phyloP scores from a whole-genome alignment of 1,139 yeast species.

The Geotrichum restrictum region DNA sequence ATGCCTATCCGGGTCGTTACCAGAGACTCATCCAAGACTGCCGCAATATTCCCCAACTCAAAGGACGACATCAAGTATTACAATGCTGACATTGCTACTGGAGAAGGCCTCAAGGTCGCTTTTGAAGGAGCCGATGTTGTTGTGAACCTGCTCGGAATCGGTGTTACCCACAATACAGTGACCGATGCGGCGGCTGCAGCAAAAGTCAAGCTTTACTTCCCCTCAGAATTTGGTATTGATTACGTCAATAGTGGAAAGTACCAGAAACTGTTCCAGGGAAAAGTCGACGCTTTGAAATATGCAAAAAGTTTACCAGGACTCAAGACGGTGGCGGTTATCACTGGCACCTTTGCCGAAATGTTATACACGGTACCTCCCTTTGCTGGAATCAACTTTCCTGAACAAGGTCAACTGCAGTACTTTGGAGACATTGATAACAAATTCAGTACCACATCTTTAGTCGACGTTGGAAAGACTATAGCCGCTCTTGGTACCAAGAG shows the following conservation, averaged over 20 bases:
- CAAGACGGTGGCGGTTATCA: constrained; percentile 50
- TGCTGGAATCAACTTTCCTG: constrained; percentile 37
- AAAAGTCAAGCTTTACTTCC: constrained; percentile 51
- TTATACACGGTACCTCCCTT: constrained; percentile 27
- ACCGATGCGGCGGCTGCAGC: constrained; percentile 43
- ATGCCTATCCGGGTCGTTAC: constrained; percentile 54
- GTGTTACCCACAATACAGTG: constrained; percentile 35
- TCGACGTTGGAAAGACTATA: constrained; percentile 50
- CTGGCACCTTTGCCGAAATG: constrained; percentile 45
- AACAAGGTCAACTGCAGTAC: constrained; percentile 15
- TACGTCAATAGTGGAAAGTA: constrained; percentile 31
- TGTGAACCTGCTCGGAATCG: constrained; percentile 44
- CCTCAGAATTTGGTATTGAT: constrained; percentile 61
- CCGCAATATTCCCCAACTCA: constrained; percentile 42
- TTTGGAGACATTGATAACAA: constrained; percentile 43
- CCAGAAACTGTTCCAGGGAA: constrained; percentile 43
- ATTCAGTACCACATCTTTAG: constrained; percentile 40
- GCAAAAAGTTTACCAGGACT: constrained; percentile 48
- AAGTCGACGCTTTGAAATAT: constrained; percentile 42
- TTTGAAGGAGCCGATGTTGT: constrained; percentile 52
- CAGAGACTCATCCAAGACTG: constrained; percentile 42
- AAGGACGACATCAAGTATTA: constrained; percentile 29
- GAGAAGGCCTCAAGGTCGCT: constrained; percentile 37
- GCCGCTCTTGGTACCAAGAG: constrained; percentile 45
- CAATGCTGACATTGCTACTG: constrained; percentile 29